Evolutionary conservation across 2,329 filamentous ascomycete genomes (phyloP).

Genomic region (Penicillium sp.): DNA sequence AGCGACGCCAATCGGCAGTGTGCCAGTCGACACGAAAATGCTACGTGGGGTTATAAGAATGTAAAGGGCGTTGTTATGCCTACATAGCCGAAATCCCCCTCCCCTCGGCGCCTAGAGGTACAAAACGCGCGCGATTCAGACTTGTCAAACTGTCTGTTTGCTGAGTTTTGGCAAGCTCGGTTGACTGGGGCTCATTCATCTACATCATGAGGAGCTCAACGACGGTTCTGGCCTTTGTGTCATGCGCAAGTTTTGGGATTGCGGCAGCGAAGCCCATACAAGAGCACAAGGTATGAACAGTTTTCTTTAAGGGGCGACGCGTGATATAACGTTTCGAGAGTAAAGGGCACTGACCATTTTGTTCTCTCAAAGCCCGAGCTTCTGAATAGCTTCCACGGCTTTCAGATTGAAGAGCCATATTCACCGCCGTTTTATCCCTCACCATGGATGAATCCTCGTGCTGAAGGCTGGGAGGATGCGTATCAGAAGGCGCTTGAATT

Average conservation of each 20-base stretch:
- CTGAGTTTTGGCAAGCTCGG: background rate
- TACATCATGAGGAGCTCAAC: background rate
- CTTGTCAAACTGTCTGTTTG: background rate
- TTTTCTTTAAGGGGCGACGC: too few relatives aligned
- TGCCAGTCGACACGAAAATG: conserved; percentile 1
- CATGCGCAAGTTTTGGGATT: background rate
- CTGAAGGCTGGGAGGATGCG: conserved; percentile 6
- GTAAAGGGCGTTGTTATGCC: background rate
- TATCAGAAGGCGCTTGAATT: conserved; percentile 8
- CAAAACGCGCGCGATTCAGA: background rate
- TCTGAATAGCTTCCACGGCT: background rate
- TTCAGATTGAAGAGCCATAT: background rate
- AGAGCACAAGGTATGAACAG: background rate
- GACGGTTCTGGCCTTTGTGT: background rate
- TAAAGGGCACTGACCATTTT: too few relatives aligned
- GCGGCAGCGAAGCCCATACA: background rate
- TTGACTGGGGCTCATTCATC: background rate
- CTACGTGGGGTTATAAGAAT: background rate
- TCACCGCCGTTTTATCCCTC: conserved; percentile 4
- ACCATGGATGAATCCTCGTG: conserved; percentile 7
- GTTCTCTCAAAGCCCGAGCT: too few relatives aligned
- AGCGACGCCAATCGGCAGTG: background rate
- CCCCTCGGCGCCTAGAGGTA: background rate
- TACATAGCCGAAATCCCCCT: too few relatives aligned
- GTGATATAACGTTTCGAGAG: too few relatives aligned